Evolutionary conservation across 768 basidiomycete species (phyloP).

Genomic region (Lepiota venenata): DNA sequence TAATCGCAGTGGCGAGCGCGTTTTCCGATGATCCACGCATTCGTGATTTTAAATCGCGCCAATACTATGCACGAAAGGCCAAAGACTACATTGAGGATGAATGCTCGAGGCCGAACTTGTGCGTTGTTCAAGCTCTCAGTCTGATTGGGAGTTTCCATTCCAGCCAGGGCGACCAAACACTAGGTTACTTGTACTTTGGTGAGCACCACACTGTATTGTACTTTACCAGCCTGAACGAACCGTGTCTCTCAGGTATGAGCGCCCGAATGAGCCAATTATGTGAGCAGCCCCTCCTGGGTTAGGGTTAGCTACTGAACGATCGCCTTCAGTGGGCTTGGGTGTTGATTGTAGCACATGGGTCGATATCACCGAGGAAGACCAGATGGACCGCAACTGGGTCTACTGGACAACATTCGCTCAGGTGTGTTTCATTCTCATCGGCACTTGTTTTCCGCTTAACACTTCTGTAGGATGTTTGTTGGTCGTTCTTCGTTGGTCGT

Average conservation of each 20-base stretch:
- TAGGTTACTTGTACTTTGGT: constrained; percentile 49
- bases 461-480: constrained; percentile 51
- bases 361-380: constrained; percentile 46
- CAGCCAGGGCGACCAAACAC: constrained; percentile 42
- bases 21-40: constrained; percentile 43
- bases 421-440: constrained; percentile 21
- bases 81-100: constrained; percentile 46
- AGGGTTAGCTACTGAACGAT: not conserved
- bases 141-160: constrained; percentile 43
- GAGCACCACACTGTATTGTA: constrained; percentile 13
- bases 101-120: constrained; percentile 42
- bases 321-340: constrained; percentile 47
- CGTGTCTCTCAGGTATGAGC: constrained; percentile 43
- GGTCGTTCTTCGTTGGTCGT: constrained; percentile 65
- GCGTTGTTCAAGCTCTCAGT: constrained; percentile 40
- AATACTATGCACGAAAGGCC: constrained; percentile 37
- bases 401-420: constrained; percentile 59
- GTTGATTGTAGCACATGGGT: constrained; percentile 59
- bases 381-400: constrained; percentile 57
- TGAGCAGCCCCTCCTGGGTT: constrained; percentile 29
- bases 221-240: constrained; percentile 7
- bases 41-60: constrained; percentile 37
- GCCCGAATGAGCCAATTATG: constrained; percentile 57
- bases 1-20: constrained; percentile 43
- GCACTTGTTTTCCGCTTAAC: not conserved